Evolutionary conservation across 2,329 filamentous ascomycete species (phyloP).

Genomic region (Chaetomium sp.): DNA sequence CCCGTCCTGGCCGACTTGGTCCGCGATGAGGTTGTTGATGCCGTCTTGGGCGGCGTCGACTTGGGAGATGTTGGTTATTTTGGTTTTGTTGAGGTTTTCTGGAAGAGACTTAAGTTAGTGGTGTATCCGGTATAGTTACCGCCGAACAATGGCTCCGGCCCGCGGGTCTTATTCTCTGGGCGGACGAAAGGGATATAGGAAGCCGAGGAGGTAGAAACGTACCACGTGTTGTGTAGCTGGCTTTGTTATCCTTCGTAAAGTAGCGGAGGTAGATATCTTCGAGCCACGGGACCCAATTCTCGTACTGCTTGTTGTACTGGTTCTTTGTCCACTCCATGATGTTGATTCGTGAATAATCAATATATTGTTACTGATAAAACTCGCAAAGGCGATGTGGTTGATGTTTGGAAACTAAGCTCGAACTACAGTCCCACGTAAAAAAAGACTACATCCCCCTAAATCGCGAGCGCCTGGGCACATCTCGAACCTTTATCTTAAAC

Average conservation of each 20-base stretch:
- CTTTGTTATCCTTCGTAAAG: constrained; percentile 73
- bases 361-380: not conserved
- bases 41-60: constrained; percentile 64
- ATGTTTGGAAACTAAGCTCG: too few species aligned
- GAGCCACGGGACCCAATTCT: constrained; percentile 70
- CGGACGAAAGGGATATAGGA: too few species aligned
- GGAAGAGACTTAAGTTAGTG: not conserved
- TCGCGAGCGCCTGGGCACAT: too few species aligned
- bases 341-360: too few species aligned
- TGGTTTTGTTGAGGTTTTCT: constrained; percentile 64
- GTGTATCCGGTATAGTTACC: too few species aligned
- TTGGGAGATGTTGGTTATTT: constrained; percentile 60
- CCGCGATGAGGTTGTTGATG: constrained; percentile 54
- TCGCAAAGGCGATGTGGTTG: too few species aligned
- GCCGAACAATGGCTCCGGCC: not conserved
- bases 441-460: too few species aligned
- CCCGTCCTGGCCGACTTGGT: constrained; percentile 63
- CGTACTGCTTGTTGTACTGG: constrained; percentile 66
- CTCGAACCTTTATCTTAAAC: not conserved
- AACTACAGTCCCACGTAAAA: too few species aligned
- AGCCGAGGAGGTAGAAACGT: constrained; percentile 14
- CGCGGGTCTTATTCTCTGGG: too few species aligned
- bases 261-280: constrained; percentile 66
- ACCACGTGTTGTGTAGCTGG: constrained; percentile 65
- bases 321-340: constrained; percentile 49